Conservation (phyloP, 108 stramenopile genomes). For the Fragilaria crotonensis region DNA sequence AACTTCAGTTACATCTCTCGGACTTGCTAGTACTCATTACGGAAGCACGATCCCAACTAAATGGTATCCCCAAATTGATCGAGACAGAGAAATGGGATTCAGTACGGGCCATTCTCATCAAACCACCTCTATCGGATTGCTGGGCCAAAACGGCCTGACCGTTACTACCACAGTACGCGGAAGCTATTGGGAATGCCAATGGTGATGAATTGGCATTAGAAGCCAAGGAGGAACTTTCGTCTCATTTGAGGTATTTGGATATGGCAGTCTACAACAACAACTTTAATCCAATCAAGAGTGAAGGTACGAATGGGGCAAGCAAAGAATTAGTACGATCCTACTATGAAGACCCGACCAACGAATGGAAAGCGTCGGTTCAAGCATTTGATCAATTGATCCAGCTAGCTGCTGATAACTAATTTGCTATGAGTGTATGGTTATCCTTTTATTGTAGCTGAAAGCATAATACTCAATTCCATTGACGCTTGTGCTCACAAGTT, state of each 20-base stretch:
- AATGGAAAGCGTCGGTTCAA: conserved; percentile 44
- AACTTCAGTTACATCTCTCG: no score
- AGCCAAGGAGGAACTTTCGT: conserved; percentile 50
- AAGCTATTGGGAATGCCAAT: conserved; percentile 44
- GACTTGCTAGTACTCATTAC: background rate
- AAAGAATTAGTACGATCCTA: conserved; percentile 62
- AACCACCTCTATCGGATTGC: conserved; percentile 50
- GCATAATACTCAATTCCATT: no score
- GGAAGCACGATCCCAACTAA: conserved; percentile 45
- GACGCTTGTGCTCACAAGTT: no score
- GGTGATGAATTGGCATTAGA: conserved; percentile 82
- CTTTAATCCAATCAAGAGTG: conserved; percentile 71
- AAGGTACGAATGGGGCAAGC: conserved; percentile 57
- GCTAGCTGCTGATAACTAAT: background rate
- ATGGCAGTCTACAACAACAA: conserved; percentile 85
- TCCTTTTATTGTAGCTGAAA: no score
- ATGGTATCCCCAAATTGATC: conserved; percentile 55
- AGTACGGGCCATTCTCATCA: conserved; percentile 51
- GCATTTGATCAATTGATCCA: conserved; percentile 46
- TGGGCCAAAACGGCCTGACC: conserved; percentile 40
- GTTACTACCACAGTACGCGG: conserved; percentile 47
- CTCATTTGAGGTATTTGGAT: conserved; percentile 73
- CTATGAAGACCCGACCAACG: conserved; percentile 75
- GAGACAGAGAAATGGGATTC: conserved; percentile 77
- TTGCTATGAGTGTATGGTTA: no score